Percentiles rank a stretch among this genome's conserved stretches.
Conservation (phyloP, 2,329 filamentous ascomycete genomes). For the Cladophialophora carrionii region DNA sequence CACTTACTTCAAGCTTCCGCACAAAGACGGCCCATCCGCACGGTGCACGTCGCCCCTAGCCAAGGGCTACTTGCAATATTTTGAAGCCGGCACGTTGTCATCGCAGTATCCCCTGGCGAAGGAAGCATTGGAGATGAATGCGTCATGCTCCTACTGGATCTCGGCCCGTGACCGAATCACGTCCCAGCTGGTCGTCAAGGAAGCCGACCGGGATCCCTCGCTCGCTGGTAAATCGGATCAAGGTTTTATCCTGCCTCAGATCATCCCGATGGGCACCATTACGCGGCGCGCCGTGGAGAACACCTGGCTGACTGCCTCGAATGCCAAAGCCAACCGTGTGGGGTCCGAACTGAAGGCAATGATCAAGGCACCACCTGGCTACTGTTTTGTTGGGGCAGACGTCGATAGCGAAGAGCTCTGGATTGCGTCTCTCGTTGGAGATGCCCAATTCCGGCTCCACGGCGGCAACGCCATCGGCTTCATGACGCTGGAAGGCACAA, state of each 20-base stretch:
- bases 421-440: constrained; percentile 94
- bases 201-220: constrained; percentile 58
- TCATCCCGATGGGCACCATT: constrained; percentile 98
- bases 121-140: constrained; percentile 96
- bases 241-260: constrained; percentile 92
- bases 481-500: constrained; percentile 97
- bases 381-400: constrained; percentile 93
- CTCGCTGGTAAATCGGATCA: constrained; percentile 44
- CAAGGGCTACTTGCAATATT: constrained; percentile 87
- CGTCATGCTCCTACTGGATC: constrained; percentile 99
- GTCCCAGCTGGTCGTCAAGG: constrained; percentile 93
- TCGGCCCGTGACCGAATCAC: constrained; percentile 89
- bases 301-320: constrained; percentile 96
- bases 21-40: constrained; percentile 88
- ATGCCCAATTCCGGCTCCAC: constrained; percentile 91
- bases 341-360: constrained; percentile 97
- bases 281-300: constrained; percentile 94
- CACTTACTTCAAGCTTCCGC: constrained; percentile 88
- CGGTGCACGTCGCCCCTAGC: constrained; percentile 86
- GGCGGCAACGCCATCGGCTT: constrained; percentile 97
- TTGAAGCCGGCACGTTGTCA: constrained; percentile 83
- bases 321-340: constrained; percentile 93
- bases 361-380: constrained; percentile 87
- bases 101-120: constrained; percentile 90
- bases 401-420: constrained; percentile 97